These are phyloP conservation scores for Scorias spongiosa DNA, from an alignment of 2,329 filamentous ascomycete species.

Conservation along the genomic window DNA sequence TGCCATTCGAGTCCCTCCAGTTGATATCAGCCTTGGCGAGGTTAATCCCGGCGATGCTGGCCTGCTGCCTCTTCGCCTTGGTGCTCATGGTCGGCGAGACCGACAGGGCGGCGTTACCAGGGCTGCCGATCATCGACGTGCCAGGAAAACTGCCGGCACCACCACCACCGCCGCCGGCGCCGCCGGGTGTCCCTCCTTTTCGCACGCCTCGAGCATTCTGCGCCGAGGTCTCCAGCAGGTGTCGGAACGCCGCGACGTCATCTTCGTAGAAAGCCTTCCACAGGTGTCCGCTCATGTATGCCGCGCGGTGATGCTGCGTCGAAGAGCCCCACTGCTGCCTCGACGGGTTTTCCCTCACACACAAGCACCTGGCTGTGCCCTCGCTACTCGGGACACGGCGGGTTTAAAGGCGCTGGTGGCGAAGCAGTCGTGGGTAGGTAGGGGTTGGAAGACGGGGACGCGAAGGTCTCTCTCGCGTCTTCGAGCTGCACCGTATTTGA, in stretches of 20 bases:
- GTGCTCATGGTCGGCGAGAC: constrained; percentile 28
- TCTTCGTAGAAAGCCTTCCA: constrained; percentile 96
- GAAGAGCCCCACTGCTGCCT: constrained; percentile 32
- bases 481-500: not conserved
- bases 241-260: constrained; percentile 90
- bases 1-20: constrained; percentile 62
- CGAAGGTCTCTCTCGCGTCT: not conserved
- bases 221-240: constrained; percentile 62
- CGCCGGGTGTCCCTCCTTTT: not conserved
- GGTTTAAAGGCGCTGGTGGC: constrained; percentile 63
- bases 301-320: constrained; percentile 22
- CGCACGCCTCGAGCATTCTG: constrained; percentile 23
- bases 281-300: constrained; percentile 82
- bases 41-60: constrained; percentile 19
- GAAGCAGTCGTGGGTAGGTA: constrained; percentile 29
- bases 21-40: constrained; percentile 60
- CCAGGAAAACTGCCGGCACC: constrained; percentile 11
- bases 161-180: constrained; percentile 15
- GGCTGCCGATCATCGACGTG: constrained; percentile 25
- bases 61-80: constrained; percentile 19
- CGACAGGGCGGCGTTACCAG: constrained; percentile 24
- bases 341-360: constrained; percentile 26
- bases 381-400: constrained; percentile 59
- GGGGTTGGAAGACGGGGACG: not conserved
- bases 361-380: constrained; percentile 74